Evolutionary conservation across 257 asterid genomes (phyloP).

Genomic region (Nicotiana otophora): DNA sequence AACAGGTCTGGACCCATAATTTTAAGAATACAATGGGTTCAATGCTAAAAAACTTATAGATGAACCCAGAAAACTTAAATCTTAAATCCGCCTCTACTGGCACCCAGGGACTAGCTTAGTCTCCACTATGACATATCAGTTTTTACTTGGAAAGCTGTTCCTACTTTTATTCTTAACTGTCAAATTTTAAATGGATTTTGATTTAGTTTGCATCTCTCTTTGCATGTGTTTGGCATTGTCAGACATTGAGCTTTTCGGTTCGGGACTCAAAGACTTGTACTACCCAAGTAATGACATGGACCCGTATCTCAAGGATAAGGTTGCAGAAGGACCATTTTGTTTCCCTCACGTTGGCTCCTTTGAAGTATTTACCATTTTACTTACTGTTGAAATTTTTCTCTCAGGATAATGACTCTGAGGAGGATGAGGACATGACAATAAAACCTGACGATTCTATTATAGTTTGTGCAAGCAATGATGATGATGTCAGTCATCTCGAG

Average conservation of each 20-base stretch:
- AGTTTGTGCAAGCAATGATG: slow-evolving; percentile 86
- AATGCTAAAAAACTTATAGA: too few relatives aligned
- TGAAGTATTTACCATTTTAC: neutral
- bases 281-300: slow-evolving; percentile 70
- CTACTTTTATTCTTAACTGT: neutral
- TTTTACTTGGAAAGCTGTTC: neutral
- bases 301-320: slow-evolving; percentile 64
- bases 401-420: slow-evolving; percentile 69
- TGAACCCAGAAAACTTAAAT: too few relatives aligned
- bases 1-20: too few relatives aligned
- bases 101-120: neutral
- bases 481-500: slow-evolving; percentile 90
- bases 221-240: slow-evolving; percentile 6
- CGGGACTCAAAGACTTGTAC: slow-evolving; percentile 48
- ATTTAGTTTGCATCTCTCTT: neutral
- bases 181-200: neutral
- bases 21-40: too few relatives aligned
- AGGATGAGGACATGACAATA: slow-evolving; percentile 62
- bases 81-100: too few relatives aligned
- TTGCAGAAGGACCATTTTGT: slow-evolving; percentile 29
- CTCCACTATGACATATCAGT: neutral
- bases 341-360: neutral
- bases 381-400: neutral
- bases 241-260: slow-evolving; percentile 71
- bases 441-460: slow-evolving; percentile 76